Evolutionary conservation across 1,284 basidiomycete genomes (phyloP).

Genomic region (Hortiboletus rubellus): DNA sequence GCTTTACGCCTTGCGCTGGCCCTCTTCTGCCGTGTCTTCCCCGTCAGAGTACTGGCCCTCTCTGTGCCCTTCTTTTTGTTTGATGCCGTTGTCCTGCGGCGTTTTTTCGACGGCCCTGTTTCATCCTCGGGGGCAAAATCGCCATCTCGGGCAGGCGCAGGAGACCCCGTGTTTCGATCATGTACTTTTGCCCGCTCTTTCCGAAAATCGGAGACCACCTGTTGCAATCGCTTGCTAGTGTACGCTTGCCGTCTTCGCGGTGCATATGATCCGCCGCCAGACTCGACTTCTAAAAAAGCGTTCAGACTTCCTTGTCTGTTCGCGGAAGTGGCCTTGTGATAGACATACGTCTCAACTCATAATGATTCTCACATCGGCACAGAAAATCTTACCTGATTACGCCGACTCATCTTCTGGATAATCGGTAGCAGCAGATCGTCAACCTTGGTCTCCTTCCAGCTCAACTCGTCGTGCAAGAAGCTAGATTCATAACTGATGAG

Average conservation of each 20-base stretch:
- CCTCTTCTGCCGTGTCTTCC: conserved; percentile 6
- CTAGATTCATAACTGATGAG: conserved; percentile 42
- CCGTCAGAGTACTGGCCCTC: conserved; percentile 12
- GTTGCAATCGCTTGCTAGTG: conserved; percentile 84
- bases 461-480: conserved; percentile 82
- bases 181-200: conserved; percentile 42
- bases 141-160: conserved; percentile 18
- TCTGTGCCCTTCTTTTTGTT: conserved; percentile 21
- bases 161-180: conserved; percentile 7
- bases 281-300: conserved; percentile 59
- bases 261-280: conserved; percentile 67
- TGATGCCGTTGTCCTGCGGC: conserved; percentile 16
- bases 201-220: conserved; percentile 85
- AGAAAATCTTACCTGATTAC: conserved; percentile 56
- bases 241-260: conserved; percentile 81
- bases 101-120: conserved; percentile 33
- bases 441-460: conserved; percentile 86
- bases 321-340: conserved; percentile 52
- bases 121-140: conserved; percentile 22
- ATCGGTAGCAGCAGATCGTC: conserved; percentile 93
- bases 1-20: conserved; percentile 10
- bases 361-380: background rate
- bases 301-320: conserved; percentile 77
- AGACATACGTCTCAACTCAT: conserved; percentile 1
- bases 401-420: conserved; percentile 85